phyloP scores from a whole-genome alignment of 1,284 basidiomycete species.

The Anthracocystis walkeri region DNA sequence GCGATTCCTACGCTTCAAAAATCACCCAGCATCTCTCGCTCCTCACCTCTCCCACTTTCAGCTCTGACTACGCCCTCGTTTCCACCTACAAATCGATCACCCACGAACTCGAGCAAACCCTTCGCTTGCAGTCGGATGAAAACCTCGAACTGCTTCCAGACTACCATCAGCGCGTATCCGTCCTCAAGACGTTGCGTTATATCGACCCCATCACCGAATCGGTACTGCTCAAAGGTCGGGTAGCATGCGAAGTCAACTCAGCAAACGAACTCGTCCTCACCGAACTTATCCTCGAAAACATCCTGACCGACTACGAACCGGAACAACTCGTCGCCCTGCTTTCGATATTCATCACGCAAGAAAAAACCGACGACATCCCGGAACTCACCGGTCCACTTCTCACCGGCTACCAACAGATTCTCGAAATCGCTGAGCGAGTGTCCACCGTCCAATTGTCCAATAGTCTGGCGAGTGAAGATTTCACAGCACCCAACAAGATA shows the following conservation, averaged over 20 bases:
- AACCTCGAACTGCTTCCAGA: constrained; percentile 97
- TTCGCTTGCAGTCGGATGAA: constrained; percentile 76
- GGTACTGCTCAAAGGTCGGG: constrained; percentile 93
- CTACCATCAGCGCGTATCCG: constrained; percentile 91
- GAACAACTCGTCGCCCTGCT: constrained; percentile 97
- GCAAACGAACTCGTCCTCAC: constrained; percentile 88
- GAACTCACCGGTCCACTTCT: constrained; percentile 79
- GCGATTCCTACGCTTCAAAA: constrained; percentile 74
- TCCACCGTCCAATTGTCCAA: constrained; percentile 81
- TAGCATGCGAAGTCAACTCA: constrained; percentile 99
- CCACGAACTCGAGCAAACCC: constrained; percentile 75
- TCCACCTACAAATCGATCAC: constrained; percentile 82
- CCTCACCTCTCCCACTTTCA: constrained; percentile 73
- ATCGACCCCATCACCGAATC: constrained; percentile 78
- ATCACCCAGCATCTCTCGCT: constrained; percentile 33
- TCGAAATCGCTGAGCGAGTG: constrained; percentile 85
- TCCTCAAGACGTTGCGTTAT: constrained; percentile 81
- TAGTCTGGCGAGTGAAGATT: constrained; percentile 71
- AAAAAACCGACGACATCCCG: constrained; percentile 91
- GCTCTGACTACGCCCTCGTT: constrained; percentile 79
- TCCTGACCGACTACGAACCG: constrained; percentile 86
- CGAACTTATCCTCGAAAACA: constrained; percentile 96
- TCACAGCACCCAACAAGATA: constrained; percentile 45
- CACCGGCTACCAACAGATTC: constrained; percentile 80
- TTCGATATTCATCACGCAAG: constrained; percentile 96